Base-by-base conservation (phyloP, 2,329 filamentous ascomycete genomes). In the Albifimbria verrucaria region DNA sequence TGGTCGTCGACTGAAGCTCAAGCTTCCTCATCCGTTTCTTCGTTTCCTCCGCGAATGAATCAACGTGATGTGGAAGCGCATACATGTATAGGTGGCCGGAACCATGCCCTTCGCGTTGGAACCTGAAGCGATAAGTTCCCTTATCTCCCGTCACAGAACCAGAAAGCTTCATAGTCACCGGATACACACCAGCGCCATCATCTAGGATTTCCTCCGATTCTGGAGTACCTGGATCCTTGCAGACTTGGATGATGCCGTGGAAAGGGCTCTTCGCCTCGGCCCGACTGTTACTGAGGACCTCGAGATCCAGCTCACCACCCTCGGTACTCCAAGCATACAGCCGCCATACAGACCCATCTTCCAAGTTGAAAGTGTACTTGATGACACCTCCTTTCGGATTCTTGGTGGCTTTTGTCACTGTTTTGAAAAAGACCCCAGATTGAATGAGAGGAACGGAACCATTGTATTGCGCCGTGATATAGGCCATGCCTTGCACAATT, bases 401-500 rank as follows among this genome's bases (percentile, higher is more conserved):
- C n/a, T 74, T 76, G 10, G 73, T 72, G 2, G 80, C 70, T 32
- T 77, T 78, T 32, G 80, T 85, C 47, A 97, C 76, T 18, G 79
- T 84, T 53, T 79, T 78, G 75, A 93, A 95, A 55, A 87, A 88
- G 2, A 94, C 81, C 1, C 84, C 85, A 21, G 86, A 88, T 60
- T 92, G 85, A 43, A 97, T 78, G 4, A 86, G 65, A 1, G 93
- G 93, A 7, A 83, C 86, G 0, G 84, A 78, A 25, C 85, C 83
- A 51, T 77, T 78, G 70, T 92, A 97, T 18, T 88, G 69, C 1
- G 79, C 92, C 4, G 92, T 97, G 18, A 96, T 77, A 62, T 92
- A 96, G 0, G 84, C 87, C 85, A 95, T 94, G 11, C 94, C 94
- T 65, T 97, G 93, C 0, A 96, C 85, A 7, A 97, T 66, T 0